Evolutionary conservation across 2,329 filamentous ascomycete species (phyloP), one percentile per base, ranked within the genome.

Genomic region (Rhynchosporium agropyri): DNA sequence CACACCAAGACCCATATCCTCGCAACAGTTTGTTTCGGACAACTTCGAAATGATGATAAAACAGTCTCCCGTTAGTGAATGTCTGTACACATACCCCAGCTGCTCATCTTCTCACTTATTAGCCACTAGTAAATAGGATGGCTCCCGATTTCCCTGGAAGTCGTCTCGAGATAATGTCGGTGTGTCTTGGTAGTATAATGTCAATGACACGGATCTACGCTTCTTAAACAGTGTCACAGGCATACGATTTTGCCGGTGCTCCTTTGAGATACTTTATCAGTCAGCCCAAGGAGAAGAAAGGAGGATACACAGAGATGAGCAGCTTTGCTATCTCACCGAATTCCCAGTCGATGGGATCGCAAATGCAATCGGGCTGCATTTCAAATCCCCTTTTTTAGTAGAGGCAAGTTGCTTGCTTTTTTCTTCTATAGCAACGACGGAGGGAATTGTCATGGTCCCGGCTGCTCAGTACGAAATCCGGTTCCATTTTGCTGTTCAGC

Each of bases 231-330:
- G 28, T 49, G 9, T 49, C 12, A 49, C 46, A 28, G 46, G 46
- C 28, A 26, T 49, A 12, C 46, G 46, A 12, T 49, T 49, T 49
- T 49, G 46, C 46, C 46, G 12, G 28, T 49, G 46, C 28, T 49
- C 46, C 46, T n/a, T 49, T 49, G 46, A 49, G 46, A 49, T 49
- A 20, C 46, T 49, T 49, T 49, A 49, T 49, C 46, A 49, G 46
- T n/a, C 46, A 49, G 46, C 28, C 46, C 46, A 49, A 49, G 46
- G 46, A 49, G 46, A 4, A 49, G 46, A 49, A 49, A 26, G 46
- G 46, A 3, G 46, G 28, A 49, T 49, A 49, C 28, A 49, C 28
- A 49, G 46, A 49, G 46, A 49, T 49, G 46, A 49, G 20, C n/a
- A 49, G 46, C 13, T 49, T 49, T 49, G 46, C 28, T 49, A 49